Base-by-base conservation (phyloP, 495 filamentous ascomycete species). In the Sordaria brevicollis region DNA sequence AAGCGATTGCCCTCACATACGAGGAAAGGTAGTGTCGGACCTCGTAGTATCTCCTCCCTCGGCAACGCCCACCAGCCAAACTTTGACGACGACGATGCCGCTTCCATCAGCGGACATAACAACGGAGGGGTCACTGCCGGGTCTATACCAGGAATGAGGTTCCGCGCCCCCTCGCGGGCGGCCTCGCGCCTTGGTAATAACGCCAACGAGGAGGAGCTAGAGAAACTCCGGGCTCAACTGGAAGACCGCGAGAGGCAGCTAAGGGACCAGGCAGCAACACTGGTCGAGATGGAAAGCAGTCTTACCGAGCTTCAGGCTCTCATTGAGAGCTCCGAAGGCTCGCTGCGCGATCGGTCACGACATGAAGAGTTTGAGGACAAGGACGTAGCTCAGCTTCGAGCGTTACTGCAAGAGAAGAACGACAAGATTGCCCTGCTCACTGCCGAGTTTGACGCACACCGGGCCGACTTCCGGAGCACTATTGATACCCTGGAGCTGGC, bases 401-500 rank as follows among this genome's bases (percentile, higher is more conserved):
- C 89, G 13, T 79, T 97, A 70, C 80, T 99, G 38, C 87, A 94
- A 19, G 96, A 99, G 78, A 97, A 97, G 83, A 97, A 97, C 74
- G 95, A 99, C 57, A 96, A 93, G 81, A 97, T 99, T 73, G 86
- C 88, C 13, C 89, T 93, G 83, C 84, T 99, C 73, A 97, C 93
- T 3, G 88, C 91, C 5, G 96, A 99, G 76, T 99, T 99, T 72
- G 95, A 99, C 78, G 86, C 90, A 11, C 95, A 99, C 77, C 88
- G 95, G 36, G 95, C 94, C 9, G 95, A 99, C 78, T 99, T 99
- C 79, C 84, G 95, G 69, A 96, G 91, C 77, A 99, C 95, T 19
- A 93, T 99, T 65, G 95, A 99, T 81, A 96, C 94, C 1, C 83
- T 99, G 39, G 95, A 99, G 80, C 89, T 97, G 81, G 96, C 95